A percentile compares a stretch with the other conserved stretches of the same genome.
These are phyloP conservation scores for Echinochloa phyllopogon DNA, from an alignment of 176 grass and related monocot species.

Conservation along the genomic window DNA sequence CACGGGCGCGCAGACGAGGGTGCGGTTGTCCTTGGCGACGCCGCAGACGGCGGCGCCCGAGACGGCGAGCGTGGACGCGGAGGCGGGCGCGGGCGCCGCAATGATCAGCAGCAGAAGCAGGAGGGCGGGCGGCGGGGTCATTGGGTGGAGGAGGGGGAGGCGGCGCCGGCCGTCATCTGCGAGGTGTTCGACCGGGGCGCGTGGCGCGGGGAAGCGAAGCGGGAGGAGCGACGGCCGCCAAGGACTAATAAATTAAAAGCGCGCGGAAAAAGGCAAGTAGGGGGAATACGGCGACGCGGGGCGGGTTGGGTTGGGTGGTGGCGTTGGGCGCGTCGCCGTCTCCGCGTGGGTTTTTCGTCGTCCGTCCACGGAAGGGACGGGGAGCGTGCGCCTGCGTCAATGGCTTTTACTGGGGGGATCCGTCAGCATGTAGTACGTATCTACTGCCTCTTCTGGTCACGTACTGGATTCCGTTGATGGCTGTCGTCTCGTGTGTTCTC, in stretches of 20 bases:
- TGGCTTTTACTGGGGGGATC: background rate
- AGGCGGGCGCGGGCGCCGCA: conserved; percentile 23
- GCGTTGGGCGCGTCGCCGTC: background rate
- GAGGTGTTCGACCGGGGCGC: background rate
- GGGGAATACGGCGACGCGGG: background rate
- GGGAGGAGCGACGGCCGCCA: background rate
- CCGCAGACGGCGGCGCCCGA: conserved; percentile 58
- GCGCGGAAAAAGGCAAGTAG: conserved; percentile 18
- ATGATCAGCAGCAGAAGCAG: background rate
- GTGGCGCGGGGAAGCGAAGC: background rate
- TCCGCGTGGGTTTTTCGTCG: conserved; percentile 12
- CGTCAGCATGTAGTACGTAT: no score
- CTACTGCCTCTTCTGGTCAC: no score
- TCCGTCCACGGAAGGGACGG: background rate
- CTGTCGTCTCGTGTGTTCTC: no score
- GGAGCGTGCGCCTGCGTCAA: background rate
- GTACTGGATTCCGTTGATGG: no score
- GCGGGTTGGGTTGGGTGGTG: background rate
- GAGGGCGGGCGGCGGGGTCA: background rate
- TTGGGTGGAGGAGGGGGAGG: conserved; percentile 7
- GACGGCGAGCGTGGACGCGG: conserved; percentile 71
- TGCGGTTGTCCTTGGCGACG: conserved; percentile 22
- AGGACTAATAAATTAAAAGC: background rate
- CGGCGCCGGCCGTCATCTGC: conserved; percentile 46
- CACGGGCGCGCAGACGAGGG: conserved; percentile 40